phyloP scores from a whole-genome alignment of 352 stramenopile species.

The Phytophthora palmivora region DNA sequence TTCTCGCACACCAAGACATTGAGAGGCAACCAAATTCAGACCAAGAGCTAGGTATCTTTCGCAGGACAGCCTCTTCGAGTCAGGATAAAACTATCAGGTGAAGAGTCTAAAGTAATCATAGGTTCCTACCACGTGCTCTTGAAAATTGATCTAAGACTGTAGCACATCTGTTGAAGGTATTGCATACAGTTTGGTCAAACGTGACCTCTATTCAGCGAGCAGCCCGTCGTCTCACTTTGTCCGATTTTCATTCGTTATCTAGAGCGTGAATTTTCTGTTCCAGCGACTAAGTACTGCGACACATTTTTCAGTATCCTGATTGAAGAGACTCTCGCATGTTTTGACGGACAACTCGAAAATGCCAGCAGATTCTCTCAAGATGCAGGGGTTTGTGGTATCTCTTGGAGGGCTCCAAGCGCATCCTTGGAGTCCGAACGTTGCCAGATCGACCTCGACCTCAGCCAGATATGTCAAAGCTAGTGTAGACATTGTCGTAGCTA shows the following conservation, averaged over 20 bases:
- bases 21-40: neutral
- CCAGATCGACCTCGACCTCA: neutral
- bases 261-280: neutral
- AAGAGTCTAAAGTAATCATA: neutral
- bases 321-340: neutral
- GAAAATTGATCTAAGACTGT: neutral
- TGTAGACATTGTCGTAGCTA: no score
- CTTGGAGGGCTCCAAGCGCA: neutral
- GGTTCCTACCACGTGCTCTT: neutral
- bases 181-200: neutral
- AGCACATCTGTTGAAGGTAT: neutral
- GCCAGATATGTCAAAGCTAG: neutral
- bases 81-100: neutral
- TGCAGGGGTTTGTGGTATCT: neutral
- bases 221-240: no score
- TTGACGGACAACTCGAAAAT: neutral
- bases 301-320: constrained; percentile 1
- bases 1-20: constrained; percentile 17
- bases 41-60: neutral
- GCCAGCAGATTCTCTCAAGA: neutral
- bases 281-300: neutral
- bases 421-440: neutral
- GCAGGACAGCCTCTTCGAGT: neutral
- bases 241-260: neutral
- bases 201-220: no score